These are phyloP conservation scores for Pseudotsuga menziesii DNA, from an alignment of 75 land plant species.

Conservation along the genomic window DNA sequence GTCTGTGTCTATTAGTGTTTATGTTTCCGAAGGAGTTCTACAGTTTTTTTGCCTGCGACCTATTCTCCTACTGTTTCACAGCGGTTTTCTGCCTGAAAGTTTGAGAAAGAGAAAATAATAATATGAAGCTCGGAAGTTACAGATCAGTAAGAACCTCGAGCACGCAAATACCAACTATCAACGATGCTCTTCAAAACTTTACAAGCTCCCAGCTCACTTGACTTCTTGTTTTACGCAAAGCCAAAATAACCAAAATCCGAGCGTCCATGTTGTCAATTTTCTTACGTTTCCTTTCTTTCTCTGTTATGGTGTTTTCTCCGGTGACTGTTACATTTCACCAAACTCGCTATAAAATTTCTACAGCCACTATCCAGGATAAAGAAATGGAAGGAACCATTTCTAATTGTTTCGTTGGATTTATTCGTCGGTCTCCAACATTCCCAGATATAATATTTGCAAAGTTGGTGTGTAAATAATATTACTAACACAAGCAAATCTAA, in stretches of 20 bases:
- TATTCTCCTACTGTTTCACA: neutral
- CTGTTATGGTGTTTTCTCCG: too few relatives aligned
- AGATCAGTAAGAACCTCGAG: slow-evolving; percentile 1
- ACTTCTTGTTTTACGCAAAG: neutral
- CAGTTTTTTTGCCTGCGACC: too few relatives aligned
- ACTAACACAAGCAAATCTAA: too few relatives aligned
- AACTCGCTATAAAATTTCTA: too few relatives aligned
- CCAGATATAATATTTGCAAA: too few relatives aligned
- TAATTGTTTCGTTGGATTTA: too few relatives aligned
- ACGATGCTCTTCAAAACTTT: neutral
- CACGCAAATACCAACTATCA: slow-evolving; percentile 2
- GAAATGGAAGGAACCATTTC: too few relatives aligned
- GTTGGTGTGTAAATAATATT: too few relatives aligned
- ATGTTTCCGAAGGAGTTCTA: neutral
- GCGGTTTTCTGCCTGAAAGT: neutral
- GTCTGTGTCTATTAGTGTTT: slow-evolving; percentile 7
- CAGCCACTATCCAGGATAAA: too few relatives aligned
- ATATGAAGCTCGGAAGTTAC: neutral
- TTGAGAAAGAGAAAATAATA: neutral
- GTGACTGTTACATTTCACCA: too few relatives aligned
- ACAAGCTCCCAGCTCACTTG: neutral
- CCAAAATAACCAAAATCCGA: neutral
- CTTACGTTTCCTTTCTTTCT: neutral
- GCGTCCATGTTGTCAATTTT: neutral
- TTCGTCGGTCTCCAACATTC: too few relatives aligned